Evolutionary conservation across 164 flowering plant species (phyloP).

Genomic region (Taxillus chinensis): DNA sequence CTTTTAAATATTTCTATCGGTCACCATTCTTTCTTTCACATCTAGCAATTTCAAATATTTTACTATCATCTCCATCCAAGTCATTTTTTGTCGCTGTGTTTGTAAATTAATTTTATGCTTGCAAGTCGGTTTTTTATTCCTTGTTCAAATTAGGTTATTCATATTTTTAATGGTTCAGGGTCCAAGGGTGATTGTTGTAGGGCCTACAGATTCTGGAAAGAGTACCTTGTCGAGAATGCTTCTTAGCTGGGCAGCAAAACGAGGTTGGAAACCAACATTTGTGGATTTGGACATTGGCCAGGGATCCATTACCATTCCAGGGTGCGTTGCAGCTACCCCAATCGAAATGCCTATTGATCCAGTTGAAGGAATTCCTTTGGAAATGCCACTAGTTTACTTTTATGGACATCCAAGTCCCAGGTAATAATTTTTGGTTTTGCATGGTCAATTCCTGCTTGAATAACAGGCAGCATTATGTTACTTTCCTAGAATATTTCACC

Average conservation of each 20-base stretch:
- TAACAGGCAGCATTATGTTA: neutral
- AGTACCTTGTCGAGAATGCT: slow-evolving; percentile 84
- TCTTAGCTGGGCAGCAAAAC: slow-evolving; percentile 95
- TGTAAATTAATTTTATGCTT: no score
- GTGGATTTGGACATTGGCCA: slow-evolving; percentile 95
- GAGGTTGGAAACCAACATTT: slow-evolving; percentile 93
- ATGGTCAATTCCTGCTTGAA: neutral
- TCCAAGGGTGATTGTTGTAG: slow-evolving; percentile 86
- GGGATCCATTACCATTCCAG: slow-evolving; percentile 85
- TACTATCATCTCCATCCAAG: no score
- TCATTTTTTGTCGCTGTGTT: no score
- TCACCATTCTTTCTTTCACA: no score
- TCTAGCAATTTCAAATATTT: no score
- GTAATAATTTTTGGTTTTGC: slow-evolving; percentile 19
- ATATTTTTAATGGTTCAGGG: slow-evolving; percentile 36
- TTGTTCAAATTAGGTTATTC: no score
- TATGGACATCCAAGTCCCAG: slow-evolving; percentile 84
- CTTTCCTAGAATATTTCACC: no score
- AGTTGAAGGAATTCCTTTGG: slow-evolving; percentile 95
- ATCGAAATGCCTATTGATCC: slow-evolving; percentile 93
- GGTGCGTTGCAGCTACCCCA: slow-evolving; percentile 84
- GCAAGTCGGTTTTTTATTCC: no score
- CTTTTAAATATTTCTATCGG: no score
- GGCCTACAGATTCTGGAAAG: slow-evolving; percentile 92
- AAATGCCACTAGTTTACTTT: slow-evolving; percentile 88